Evolutionary conservation across 2,329 filamentous ascomycete genomes (phyloP).

Genomic region (Fusarium anthophilum): DNA sequence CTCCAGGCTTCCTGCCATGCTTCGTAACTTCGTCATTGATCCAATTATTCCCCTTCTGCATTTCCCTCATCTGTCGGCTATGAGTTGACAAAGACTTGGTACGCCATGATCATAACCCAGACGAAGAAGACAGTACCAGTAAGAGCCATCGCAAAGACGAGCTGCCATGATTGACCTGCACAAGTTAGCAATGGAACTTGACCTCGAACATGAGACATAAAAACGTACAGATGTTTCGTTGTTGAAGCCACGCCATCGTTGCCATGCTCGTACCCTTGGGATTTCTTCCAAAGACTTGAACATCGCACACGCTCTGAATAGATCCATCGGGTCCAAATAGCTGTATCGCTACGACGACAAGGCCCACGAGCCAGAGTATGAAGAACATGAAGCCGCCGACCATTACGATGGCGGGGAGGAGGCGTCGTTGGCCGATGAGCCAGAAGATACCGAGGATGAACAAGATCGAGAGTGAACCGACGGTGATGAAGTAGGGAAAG

Average conservation of each 20-base stretch:
- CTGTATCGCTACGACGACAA: conserved; percentile 69
- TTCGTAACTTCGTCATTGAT: conserved; percentile 30
- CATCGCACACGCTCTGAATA: conserved; percentile 68
- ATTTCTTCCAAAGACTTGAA: conserved; percentile 63
- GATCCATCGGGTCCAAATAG: conserved; percentile 69
- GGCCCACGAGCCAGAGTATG: conserved; percentile 72
- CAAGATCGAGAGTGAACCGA: conserved; percentile 66
- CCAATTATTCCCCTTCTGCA: not conserved
- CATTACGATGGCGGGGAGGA: conserved; percentile 70
- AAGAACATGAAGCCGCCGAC: conserved; percentile 73
- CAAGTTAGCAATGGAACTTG: conserved; percentile 22
- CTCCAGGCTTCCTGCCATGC: conserved; percentile 34
- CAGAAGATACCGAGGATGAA: conserved; percentile 74
- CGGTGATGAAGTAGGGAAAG: conserved; percentile 72
- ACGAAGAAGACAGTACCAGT: conserved; percentile 68
- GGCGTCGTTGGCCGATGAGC: conserved; percentile 68
- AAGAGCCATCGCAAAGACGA: conserved; percentile 70
- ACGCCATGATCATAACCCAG: conserved; percentile 76
- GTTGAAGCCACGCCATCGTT: conserved; percentile 72
- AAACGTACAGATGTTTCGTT: conserved; percentile 68
- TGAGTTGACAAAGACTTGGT: conserved; percentile 67
- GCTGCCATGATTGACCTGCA: conserved; percentile 69
- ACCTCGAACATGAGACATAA: too few relatives aligned
- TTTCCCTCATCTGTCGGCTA: conserved; percentile 17
- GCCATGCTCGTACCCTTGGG: conserved; percentile 61